phyloP scores from a whole-genome alignment of 2,329 filamentous ascomycete genomes.

The Ceratocystis huliohia region DNA sequence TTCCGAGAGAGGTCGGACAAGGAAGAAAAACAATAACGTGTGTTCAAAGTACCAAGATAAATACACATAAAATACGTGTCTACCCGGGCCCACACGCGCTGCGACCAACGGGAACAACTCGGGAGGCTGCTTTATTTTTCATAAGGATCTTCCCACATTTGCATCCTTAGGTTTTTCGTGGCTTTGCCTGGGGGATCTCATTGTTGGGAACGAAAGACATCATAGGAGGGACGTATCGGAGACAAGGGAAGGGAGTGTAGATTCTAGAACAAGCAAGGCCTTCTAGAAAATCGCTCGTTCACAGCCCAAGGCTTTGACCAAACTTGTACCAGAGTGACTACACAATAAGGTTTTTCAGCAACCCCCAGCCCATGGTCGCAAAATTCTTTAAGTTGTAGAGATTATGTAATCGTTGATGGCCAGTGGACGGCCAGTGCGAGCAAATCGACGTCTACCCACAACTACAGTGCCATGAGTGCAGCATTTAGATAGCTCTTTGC shows the following conservation, averaged over 20 bases:
- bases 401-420: not conserved
- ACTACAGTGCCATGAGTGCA: too few species aligned
- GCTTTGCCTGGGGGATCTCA: not conserved
- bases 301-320: too few species aligned
- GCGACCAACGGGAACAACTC: slow-evolving; percentile 6
- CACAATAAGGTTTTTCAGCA: slow-evolving; percentile 1
- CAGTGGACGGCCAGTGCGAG: not conserved
- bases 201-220: not conserved
- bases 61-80: not conserved
- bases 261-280: not conserved
- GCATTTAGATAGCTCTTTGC: too few species aligned
- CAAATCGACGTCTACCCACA: too few species aligned
- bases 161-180: not conserved
- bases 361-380: not conserved
- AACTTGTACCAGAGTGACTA: not conserved
- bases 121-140: not conserved
- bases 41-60: not conserved
- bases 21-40: not conserved
- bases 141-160: not conserved
- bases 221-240: not conserved
- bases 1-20: not conserved
- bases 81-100: slow-evolving; percentile 4
- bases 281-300: not conserved
- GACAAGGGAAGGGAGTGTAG: not conserved
- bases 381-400: too few species aligned